Percentiles rank a stretch among this genome's conserved stretches.
Conservation (phyloP, 192 early-diverging fungal genomes). For the Podila epigama region DNA sequence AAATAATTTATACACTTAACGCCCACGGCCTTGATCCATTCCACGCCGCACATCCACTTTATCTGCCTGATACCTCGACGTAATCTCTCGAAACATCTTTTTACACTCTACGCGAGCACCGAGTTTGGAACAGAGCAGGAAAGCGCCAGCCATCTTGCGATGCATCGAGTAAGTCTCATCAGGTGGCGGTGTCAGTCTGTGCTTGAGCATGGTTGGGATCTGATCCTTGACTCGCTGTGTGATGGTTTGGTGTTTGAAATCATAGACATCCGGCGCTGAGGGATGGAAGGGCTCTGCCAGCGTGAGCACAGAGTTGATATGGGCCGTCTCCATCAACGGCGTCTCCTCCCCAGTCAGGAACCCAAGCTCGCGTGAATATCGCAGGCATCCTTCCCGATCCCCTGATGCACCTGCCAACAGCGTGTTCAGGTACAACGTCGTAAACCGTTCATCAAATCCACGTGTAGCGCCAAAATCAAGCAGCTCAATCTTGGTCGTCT, state of each 20-base stretch:
- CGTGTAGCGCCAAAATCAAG: conserved; percentile 96
- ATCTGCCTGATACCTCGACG: conserved; percentile 15
- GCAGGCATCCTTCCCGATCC: conserved; percentile 77
- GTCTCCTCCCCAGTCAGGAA: conserved; percentile 96
- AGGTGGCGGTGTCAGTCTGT: conserved; percentile 96
- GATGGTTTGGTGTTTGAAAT: conserved; percentile 87
- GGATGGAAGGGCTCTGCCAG: conserved; percentile 85
- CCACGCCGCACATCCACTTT: conserved; percentile 31
- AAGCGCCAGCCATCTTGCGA: conserved; percentile 92
- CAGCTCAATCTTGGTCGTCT: conserved; percentile 74
- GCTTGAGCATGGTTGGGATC: conserved; percentile 95
- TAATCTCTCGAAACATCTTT: conserved; percentile 50
- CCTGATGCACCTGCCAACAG: conserved; percentile 73
- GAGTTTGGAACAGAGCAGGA: conserved; percentile 89
- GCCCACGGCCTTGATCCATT: conserved; percentile 15
- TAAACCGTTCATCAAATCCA: conserved; percentile 77
- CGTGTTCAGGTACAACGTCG: conserved; percentile 77
- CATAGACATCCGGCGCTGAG: conserved; percentile 62
- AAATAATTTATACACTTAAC: too few species aligned
- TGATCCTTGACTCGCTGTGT: conserved; percentile 81
- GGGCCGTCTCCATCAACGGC: conserved; percentile 70
- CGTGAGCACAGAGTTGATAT: conserved; percentile 87
- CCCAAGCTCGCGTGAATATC: conserved; percentile 83
- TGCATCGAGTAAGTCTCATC: conserved; percentile 98
- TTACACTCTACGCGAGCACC: conserved; percentile 48